phyloP scores from a whole-genome alignment of 139 green algal genomes.

The Micractinium conductrix region DNA sequence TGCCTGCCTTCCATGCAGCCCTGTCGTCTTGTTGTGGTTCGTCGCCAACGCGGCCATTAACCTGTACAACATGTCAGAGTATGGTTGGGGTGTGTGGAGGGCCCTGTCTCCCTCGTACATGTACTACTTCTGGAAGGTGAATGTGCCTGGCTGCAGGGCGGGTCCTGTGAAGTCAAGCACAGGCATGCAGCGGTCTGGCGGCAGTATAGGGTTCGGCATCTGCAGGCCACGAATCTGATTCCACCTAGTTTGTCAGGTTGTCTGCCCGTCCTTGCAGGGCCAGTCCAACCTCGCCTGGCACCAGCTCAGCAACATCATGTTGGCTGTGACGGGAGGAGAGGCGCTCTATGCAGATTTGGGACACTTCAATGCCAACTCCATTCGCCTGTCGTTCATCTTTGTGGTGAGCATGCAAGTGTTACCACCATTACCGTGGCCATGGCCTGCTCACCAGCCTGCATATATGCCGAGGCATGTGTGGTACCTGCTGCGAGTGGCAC shows the following conservation, averaged over 20 bases:
- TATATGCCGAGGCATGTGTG: no score
- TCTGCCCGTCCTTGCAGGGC: not conserved
- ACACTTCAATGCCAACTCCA: not conserved
- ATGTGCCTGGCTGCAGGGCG: no score
- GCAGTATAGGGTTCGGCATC: no score
- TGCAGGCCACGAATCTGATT: no score
- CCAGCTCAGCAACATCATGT: conserved; percentile 59
- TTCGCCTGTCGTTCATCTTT: conserved; percentile 13
- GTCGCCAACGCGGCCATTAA: conserved; percentile 46
- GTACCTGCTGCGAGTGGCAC: no score
- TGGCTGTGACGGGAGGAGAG: conserved; percentile 71
- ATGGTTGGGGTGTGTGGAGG: conserved; percentile 12
- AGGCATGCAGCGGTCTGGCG: no score
- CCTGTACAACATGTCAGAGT: conserved; percentile 64
- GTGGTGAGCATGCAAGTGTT: no score
- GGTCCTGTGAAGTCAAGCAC: no score
- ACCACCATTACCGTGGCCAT: no score
- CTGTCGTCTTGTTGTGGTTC: conserved; percentile 62
- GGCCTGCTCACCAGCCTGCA: no score
- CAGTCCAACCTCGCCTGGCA: conserved; percentile 50
- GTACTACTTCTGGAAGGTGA: conserved; percentile 36
- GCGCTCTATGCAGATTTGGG: conserved; percentile 66
- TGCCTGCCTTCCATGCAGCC: no score
- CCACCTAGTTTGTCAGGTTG: no score
- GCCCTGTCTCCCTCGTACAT: conserved; percentile 47